Conservation (phyloP, 2,329 filamentous ascomycete genomes). For the Diaporthe nobilis region DNA sequence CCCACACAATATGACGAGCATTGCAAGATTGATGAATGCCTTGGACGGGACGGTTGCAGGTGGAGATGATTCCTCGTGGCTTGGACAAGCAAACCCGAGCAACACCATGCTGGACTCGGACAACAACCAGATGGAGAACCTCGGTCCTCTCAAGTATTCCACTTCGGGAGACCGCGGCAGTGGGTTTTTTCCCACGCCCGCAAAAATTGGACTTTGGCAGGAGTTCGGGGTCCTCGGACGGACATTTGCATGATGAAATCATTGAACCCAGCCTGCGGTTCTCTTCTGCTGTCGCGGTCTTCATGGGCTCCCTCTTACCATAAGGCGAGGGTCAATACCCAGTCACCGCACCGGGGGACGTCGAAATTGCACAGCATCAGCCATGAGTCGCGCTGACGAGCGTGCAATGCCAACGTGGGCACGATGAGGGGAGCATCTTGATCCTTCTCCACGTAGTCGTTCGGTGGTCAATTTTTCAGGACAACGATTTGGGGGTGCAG, state of each 20-base stretch:
- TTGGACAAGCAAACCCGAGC: slow-evolving; percentile 29
- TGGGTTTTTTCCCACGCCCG: not conserved
- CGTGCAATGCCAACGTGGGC: not conserved
- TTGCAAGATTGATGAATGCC: slow-evolving; percentile 18
- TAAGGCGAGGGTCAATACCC: not conserved
- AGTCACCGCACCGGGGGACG: not conserved
- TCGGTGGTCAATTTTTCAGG: no score
- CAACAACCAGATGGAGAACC: slow-evolving; percentile 25
- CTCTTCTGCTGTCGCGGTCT: not conserved
- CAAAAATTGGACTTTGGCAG: slow-evolving; percentile 3
- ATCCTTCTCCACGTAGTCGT: not conserved
- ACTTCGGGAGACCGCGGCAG: not conserved
- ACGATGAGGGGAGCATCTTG: not conserved
- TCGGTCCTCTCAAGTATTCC: slow-evolving; percentile 18
- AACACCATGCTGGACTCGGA: slow-evolving; percentile 12
- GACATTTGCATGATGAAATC: not conserved
- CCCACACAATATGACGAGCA: slow-evolving; percentile 30
- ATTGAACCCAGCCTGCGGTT: not conserved
- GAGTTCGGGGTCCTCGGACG: not conserved
- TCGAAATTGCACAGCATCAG: slow-evolving; percentile 12
- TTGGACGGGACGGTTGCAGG: not conserved
- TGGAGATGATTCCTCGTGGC: slow-evolving; percentile 13
- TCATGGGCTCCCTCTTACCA: not conserved
- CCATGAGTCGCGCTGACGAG: slow-evolving; percentile 26
- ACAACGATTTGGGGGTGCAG: not conserved